Base-by-base conservation (phyloP, 345 rosid genomes). In the Aquilaria malaccensis region DNA sequence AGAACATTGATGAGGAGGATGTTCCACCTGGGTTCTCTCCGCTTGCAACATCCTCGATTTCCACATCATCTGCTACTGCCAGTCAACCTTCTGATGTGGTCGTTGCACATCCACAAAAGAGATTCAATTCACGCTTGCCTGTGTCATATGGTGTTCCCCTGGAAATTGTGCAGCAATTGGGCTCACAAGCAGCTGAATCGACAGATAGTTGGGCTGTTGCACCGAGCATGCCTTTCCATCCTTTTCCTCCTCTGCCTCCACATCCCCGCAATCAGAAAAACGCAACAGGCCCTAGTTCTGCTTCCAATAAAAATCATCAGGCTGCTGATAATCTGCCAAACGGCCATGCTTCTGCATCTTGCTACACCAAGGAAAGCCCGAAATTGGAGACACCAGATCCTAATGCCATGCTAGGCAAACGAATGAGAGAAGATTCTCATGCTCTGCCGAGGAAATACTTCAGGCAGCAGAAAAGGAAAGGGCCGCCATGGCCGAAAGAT, bases 91-190 rank as follows among this genome's bases (percentile, higher is more conserved):
- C 59, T 53, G 74, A 67, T 59, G 62, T 72, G 50, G 82, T 74
- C 49, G 64, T 68, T 2, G 91, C 85, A 43, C 75, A 70, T 63
- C 85, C 76, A 31, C 93, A 71, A 73, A 79, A 56, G 70, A 83
- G 82, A 77, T 91, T 87, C 74, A 62, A 64, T 67, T 81, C 91
- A 31, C 77, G 81, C 55, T 56, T 74, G 70, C 83, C 90, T 11
- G 89, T 88, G 62, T 82, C 99, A 11, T 94, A 85, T 68, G 99
- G 99, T 49, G 77, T 92, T 72, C 98, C 98, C 7, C 63, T 86
- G 68, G 67, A 76, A 66, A 68, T 85, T 51, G 59, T 82, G 75
- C 83, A 80, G 73, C 85, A 86, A 52, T 82, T 73, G 59, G 92
- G 95, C 13, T 77, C 81, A 54, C 80, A 83, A 7, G 60, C 64